Base-by-base conservation (phyloP, 768 basidiomycete genomes). In the Sporobolomyces phaffii region DNA sequence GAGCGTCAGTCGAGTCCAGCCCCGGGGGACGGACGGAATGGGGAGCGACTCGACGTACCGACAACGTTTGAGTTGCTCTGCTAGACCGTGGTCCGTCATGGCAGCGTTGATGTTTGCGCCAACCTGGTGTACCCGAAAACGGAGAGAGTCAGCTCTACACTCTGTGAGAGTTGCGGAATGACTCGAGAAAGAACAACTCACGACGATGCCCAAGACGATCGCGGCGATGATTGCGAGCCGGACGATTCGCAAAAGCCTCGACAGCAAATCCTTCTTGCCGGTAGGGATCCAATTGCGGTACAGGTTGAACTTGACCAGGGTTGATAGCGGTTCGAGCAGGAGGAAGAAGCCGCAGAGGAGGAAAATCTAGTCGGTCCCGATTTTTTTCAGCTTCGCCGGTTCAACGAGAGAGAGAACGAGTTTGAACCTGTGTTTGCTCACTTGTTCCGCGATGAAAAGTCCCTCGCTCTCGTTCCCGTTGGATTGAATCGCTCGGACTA, bases 401-500 rank as follows among this genome's bases (percentile, higher is more conserved):
- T n/a, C n/a, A n/a, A n/a, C n/a, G n/a, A 36, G 0, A 0, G 5
- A 24, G 31, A 15, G 41, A 41, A 7, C 14, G 52, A 2, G 18
- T 3, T 43, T 20, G 20, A 38, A 1, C 15, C 7, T n/a, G n/a
- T n/a, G n/a, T n/a, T n/a, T n/a, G 28, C 52, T 41, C n/a, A 59
- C 67, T 45, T 65, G 63, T 31, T 62, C 56, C 0, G 43, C 54
- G 45, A 65, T 62, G 56, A 58, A 57, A 11, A 65, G 56, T 0
- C 48, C 54, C 13, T 31, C 20, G 1, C 40, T 14, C 6, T 58
- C 33, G 49, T 70, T 48, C 1, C 68, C 68, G 10, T 82, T 70
- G 83, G 67, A 56, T 28, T 59, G 18, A 1, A 53, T 14, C 8
- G 63, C 60, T 31, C 71, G 34, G 2, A 62, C 53, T 41, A 53